Conservation (phyloP, 345 rosid genomes). For the Psidium guajava region DNA sequence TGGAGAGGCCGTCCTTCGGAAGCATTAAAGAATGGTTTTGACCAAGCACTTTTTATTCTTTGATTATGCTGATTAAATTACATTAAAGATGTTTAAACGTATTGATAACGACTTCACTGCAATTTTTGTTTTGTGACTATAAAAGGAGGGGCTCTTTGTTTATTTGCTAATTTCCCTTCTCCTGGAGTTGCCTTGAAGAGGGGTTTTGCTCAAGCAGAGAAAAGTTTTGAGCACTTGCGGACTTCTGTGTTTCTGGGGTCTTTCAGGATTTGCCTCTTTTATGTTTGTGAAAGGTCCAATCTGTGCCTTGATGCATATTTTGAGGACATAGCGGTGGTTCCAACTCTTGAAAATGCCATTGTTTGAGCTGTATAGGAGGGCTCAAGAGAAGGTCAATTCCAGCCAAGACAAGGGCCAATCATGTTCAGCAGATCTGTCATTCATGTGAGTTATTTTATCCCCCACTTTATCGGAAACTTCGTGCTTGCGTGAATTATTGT, state of each 20-base stretch:
- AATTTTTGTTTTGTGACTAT: background rate
- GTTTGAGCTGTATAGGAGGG: conserved; percentile 59
- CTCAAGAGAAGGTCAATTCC: conserved; percentile 32
- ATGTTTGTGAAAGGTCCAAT: background rate
- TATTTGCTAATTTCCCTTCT: background rate
- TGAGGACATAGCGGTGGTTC: background rate
- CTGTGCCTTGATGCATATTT: background rate
- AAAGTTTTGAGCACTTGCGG: background rate
- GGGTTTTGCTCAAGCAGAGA: background rate
- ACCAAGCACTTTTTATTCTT: background rate
- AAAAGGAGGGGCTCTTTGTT: background rate
- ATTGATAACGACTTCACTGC: background rate
- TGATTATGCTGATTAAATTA: background rate
- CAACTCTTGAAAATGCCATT: conserved; percentile 45
- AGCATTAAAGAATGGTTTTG: background rate
- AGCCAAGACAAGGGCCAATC: conserved; percentile 25
- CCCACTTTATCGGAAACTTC: background rate
- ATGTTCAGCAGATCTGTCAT: conserved; percentile 26
- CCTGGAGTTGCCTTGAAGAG: background rate
- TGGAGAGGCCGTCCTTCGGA: background rate
- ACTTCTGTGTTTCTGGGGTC: background rate
- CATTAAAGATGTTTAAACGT: background rate
- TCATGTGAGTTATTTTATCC: conserved; percentile 37
- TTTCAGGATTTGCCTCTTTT: background rate
- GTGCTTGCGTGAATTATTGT: background rate